Conservation (phyloP, 2,329 filamentous ascomycete genomes). For the Claviceps sp. region DNA sequence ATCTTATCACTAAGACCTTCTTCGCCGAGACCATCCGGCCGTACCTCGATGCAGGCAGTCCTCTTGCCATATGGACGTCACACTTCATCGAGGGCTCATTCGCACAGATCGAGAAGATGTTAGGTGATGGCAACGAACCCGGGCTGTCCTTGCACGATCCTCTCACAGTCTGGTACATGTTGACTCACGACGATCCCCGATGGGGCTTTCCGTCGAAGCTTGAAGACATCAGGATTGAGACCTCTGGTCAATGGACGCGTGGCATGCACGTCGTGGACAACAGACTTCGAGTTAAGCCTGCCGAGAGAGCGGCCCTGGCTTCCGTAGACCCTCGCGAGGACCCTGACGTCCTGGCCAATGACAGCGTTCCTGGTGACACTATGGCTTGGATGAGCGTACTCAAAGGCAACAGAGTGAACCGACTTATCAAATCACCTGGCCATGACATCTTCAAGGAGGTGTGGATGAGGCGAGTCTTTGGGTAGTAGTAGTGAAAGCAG, state of each 20-base stretch:
- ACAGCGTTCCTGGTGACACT: constrained; percentile 55
- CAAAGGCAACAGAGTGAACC: constrained; percentile 68
- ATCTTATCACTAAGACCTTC: constrained; percentile 48
- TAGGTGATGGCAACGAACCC: constrained; percentile 42
- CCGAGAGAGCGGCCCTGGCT: constrained; percentile 25
- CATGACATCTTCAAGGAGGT: constrained; percentile 51
- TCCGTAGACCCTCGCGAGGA: constrained; percentile 28
- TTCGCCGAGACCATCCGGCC: constrained; percentile 44
- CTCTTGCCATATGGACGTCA: constrained; percentile 59
- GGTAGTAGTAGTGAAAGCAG: constrained; percentile 8
- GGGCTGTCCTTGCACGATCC: constrained; percentile 64
- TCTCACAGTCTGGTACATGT: constrained; percentile 64
- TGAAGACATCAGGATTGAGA: constrained; percentile 84
- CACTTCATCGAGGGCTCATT: constrained; percentile 63
- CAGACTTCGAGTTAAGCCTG: constrained; percentile 43
- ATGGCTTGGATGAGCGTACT: constrained; percentile 60
- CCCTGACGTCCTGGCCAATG: constrained; percentile 24
- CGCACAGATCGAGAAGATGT: constrained; percentile 50
- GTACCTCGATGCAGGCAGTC: constrained; percentile 48
- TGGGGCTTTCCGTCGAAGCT: constrained; percentile 45
- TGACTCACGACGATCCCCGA: constrained; percentile 43
- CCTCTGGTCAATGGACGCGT: constrained; percentile 82
- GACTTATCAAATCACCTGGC: constrained; percentile 59
- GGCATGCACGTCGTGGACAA: constrained; percentile 82
- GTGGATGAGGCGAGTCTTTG: constrained; percentile 54